Evolutionary conservation across 2,329 filamentous ascomycete species (phyloP), one percentile per base, ranked within the genome.

Genomic region (Colletotrichum noveboracense): DNA sequence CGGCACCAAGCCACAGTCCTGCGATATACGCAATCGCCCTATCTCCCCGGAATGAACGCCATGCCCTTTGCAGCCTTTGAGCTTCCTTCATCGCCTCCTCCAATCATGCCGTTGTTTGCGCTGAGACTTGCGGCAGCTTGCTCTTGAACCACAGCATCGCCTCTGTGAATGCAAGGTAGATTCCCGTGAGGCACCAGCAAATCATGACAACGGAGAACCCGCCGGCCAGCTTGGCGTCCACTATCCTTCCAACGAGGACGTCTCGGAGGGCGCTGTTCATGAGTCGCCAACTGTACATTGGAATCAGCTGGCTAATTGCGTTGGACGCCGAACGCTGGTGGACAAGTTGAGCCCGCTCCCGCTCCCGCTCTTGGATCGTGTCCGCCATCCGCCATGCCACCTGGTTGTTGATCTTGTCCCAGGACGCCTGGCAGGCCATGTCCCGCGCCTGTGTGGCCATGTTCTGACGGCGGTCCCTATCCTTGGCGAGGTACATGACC

Each of bases 391-490:
- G 89, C 88, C 91, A 91, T 5, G 93, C 93, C 1, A 94, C 93
- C 65, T 90, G 91, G 79, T 93, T 93, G 84, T 93, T 93, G 82
- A 94, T 93, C 84, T 90, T 93, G 74, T 94, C 92, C 93, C 93
- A 94, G 0, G 92, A 94, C 4, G 91, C 92, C 65, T 92, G 87
- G 75, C 90, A 89, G 0, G 92, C 93, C 76, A 92, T 89, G 24
- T 81, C 80, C 68, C 92, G 87, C 2, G 91, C 89, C 10, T 86
- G 84, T 0, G 75, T 72, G 3, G 85, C 84, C 84, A 94, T 89
- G 2, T 78, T 80, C 7, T 79, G 66, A 9, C 91, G 87, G 18
- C 90, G 81, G 0, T 77, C 71, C 0, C 81, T 62, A 75, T 93
- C 86, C 3, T 80, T 82, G 1, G 88, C 87, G 0, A 94, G 84